Evolutionary conservation across 2,329 filamentous ascomycete genomes (phyloP), one percentile per base, ranked within the genome.

Genomic region (Dothideomycetidae sp.): DNA sequence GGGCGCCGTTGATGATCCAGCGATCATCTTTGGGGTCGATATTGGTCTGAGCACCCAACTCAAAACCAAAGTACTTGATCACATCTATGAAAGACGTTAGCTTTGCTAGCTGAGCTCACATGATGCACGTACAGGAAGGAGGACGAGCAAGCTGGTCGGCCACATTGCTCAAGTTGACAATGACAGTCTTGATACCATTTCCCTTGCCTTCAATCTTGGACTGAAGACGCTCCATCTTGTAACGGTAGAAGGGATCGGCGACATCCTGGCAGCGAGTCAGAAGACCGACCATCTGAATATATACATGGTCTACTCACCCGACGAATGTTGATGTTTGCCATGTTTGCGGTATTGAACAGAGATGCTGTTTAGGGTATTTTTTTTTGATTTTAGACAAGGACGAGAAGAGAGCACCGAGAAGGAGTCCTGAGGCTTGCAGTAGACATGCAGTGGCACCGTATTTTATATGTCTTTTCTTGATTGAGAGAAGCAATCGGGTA

Each of bases 151-250:
- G 76, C 46, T 88, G 92, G 55, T 81, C 71, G 53, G 88, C 86
- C 51, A 98, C 85, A 58, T 82, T 92, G 71, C 78, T 83, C 58
- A 98, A 67, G 65, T 98, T 98, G 73, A 93, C 84, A 52, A 98
- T 79, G 56, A 98, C 90, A 53, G 62, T 98, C 72, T 98, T 98
- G 76, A 98, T 98, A 58, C 90, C 90, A 68, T 98, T 98, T 51
- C 90, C 90, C 67, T 98, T 98, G 66, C 90, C 90, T 68, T 98
- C 90, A 54, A 98, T 92, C 73, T 98, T 98, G 62, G 90, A 93
- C 71, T 93, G 84, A 59, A 98, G 70, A 53, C 78, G 80, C 70
- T 96, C 90, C 90, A 98, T 98, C 77, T 98, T 98, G 78, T 98
- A 98, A 63, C 90, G 90, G 70, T 98, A 98, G 77, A 94, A 98